Evolutionary conservation across 371 early-diverging fungal species (phyloP), one percentile per base, ranked within the genome.

Genomic region (Actinomucor elegans): DNA sequence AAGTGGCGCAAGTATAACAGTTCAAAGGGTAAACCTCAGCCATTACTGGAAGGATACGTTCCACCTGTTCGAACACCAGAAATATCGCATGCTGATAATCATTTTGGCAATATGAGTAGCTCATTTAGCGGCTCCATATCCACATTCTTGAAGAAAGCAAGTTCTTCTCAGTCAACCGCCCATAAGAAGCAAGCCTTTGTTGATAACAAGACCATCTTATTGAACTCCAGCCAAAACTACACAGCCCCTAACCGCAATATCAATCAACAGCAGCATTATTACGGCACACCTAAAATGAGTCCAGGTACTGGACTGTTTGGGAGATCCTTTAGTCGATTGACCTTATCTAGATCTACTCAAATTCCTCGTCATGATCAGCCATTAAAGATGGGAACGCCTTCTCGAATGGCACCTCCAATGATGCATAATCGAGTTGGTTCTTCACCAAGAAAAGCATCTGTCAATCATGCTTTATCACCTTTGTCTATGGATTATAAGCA

Each of bases 21-120:
- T 31, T 18, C 23, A 32, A 68, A 69, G 52, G 73, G 69, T 12
- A 50, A 55, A 10, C 66, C 69, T 5, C 18, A 27, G 15, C 57
- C 60, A 7, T 34, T 62, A 43, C 41, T 43, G 2, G 61, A 68
- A 56, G 69, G 66, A 52, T 70, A 70, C 48, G 40, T 36, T 26
- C 66, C 70, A 23, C 57, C 57, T 26, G 48, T 51, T 2, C 48
- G 68, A 17, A 52, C 52, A 33, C 34, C 59, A 21, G 46, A 52
- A 52, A 29, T 45, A 32, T 28, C 58, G 1, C 35, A 36, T 2
- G 28, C 47, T 1, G 40, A 58, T 11, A 49, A 35, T 33, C 12
- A 11, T 17, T 57, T 43, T 29, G 43, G 48, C 7, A 56, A 33
- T 23, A 41, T 42, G 33, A 64, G 47, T 11, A 33, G 37, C 5